A percentile compares a stretch with the other conserved stretches of the same genome.
Evolutionary conservation across 2,329 filamentous ascomycete species (phyloP).

Genomic region (Aspergillus fumigatiaffinis): DNA sequence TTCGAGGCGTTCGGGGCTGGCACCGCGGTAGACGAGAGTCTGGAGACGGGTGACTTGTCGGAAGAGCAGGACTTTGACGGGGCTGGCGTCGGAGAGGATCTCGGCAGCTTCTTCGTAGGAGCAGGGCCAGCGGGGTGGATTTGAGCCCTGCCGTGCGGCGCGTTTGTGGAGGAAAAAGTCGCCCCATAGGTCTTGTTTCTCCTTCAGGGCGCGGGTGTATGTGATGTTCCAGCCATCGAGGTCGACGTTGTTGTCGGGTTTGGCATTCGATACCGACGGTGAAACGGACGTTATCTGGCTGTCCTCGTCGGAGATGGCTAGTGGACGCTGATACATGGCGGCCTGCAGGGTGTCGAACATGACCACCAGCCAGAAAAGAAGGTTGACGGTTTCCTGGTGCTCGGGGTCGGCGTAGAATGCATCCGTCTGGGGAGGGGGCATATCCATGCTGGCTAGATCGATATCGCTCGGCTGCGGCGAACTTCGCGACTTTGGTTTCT

Average conservation of each 20-base stretch:
- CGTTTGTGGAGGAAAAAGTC: conserved; percentile 31
- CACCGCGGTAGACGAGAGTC: conserved; percentile 45
- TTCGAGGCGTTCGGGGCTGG: conserved; percentile 42
- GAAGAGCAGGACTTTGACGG: conserved; percentile 58
- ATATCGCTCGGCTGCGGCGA: neutral
- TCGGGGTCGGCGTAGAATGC: conserved; percentile 18
- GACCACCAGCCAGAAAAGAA: conserved; percentile 56
- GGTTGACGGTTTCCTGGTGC: conserved; percentile 47
- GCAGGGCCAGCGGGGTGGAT: conserved; percentile 50
- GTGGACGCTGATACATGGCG: conserved; percentile 48
- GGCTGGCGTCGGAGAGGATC: conserved; percentile 50
- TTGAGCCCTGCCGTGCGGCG: conserved; percentile 2
- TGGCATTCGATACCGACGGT: neutral
- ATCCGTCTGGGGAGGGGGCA: neutral
- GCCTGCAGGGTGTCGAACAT: conserved; percentile 59
- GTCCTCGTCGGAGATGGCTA: conserved; percentile 46
- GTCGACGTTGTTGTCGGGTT: conserved; percentile 6
- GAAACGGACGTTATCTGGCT: conserved; percentile 32
- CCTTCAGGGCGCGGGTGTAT: conserved; percentile 1
- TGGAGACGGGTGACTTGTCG: conserved; percentile 56
- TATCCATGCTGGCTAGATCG: neutral
- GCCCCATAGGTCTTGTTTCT: conserved; percentile 36
- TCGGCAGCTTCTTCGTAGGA: conserved; percentile 50
- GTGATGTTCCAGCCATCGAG: conserved; percentile 5
- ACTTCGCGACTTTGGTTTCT: neutral